Evolutionary conservation across 2,329 filamentous ascomycete species (phyloP).

Genomic region (Aciculosporium take): DNA sequence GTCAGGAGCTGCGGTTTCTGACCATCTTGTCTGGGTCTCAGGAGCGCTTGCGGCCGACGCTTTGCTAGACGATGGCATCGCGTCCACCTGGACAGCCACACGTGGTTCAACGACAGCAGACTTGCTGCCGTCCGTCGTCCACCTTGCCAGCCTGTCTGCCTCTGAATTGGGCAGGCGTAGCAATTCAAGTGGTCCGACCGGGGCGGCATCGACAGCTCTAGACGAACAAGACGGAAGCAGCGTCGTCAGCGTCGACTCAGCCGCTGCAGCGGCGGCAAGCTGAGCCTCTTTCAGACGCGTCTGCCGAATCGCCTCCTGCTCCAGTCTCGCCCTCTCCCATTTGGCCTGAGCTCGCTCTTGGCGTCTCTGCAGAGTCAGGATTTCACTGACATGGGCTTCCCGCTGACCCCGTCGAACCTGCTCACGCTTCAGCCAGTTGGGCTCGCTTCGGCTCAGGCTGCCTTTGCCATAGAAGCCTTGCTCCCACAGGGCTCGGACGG

Average conservation of each 20-base stretch:
- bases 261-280: conserved; percentile 12
- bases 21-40: not conserved
- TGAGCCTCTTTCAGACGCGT: conserved; percentile 37
- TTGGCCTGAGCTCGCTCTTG: conserved; percentile 75
- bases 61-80: not conserved
- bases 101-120: not conserved
- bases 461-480: conserved; percentile 97
- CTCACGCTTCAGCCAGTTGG: conserved; percentile 79
- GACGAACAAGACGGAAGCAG: conserved; percentile 1
- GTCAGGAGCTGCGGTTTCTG: not conserved
- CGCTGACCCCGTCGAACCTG: conserved; percentile 54
- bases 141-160: not conserved
- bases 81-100: not conserved
- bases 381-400: conserved; percentile 61
- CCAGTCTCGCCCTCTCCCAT: conserved; percentile 76
- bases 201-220: not conserved
- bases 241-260: conserved; percentile 6
- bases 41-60: not conserved
- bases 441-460: conserved; percentile 82
- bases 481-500: conserved; percentile 78
- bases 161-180: not conserved
- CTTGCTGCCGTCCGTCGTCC: not conserved
- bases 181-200: not conserved
- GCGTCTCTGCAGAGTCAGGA: conserved; percentile 61
- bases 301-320: conserved; percentile 70